Conservation (phyloP, 768 basidiomycete species). For the Leucogyrophana mollusca region DNA sequence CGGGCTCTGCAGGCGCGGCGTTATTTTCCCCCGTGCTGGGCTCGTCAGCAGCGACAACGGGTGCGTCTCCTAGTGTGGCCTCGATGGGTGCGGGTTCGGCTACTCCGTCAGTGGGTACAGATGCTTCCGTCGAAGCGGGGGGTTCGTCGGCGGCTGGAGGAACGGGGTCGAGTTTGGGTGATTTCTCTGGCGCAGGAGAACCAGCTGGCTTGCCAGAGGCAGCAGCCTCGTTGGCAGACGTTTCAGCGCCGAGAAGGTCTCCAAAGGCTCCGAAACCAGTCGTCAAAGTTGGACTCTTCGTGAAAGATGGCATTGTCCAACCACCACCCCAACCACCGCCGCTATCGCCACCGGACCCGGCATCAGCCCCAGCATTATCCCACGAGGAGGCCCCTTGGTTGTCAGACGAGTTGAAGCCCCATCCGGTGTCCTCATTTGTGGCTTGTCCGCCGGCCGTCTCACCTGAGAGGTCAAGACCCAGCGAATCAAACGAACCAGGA, state of each 20-base stretch:
- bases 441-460: not conserved
- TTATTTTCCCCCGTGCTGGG: not conserved
- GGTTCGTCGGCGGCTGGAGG: not conserved
- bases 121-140: not conserved
- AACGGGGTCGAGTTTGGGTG: not conserved
- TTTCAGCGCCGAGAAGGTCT: slow-evolving; percentile 7
- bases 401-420: slow-evolving; percentile 4
- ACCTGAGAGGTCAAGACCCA: not conserved
- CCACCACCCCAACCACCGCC: not conserved
- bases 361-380: no score
- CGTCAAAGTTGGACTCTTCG: not conserved
- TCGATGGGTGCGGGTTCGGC: not conserved
- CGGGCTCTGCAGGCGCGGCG: not conserved
- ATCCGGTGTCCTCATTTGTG: not conserved
- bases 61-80: not conserved
- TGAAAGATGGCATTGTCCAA: slow-evolving; percentile 1
- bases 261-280: not conserved
- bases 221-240: not conserved
- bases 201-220: not conserved
- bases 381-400: no score
- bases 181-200: not conserved
- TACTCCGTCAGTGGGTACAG: not conserved
- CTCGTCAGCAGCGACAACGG: slow-evolving; percentile 1
- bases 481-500: no score
- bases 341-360: no score